Evolutionary conservation across 352 stramenopile species (phyloP), one percentile per base, ranked within the genome.

Genomic region (Saprolegnia parasitica): DNA sequence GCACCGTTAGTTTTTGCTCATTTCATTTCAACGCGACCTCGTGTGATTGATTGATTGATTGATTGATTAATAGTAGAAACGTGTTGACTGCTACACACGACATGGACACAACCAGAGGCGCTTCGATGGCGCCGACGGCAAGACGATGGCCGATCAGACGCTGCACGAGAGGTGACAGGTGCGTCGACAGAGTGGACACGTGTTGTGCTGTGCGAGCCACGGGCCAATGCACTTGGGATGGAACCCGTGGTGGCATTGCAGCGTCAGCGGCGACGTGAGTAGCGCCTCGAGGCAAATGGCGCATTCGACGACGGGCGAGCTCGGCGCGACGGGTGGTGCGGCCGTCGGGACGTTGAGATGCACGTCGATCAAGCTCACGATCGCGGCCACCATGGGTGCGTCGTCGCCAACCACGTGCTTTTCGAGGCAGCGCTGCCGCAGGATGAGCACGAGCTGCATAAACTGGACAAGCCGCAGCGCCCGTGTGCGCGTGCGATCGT

Each of bases 361-460:
- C 47, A 55, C 24, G 24, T 55, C 47, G 24, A 55, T 55, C 47
- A 55, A 55, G 47, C 24, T 29, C n/a, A 55, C 24, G n/a, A 55
- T 29, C n/a, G 47, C 47, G 2, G 24, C 2, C 5, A 55, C 5
- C 24, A 29, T 55, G n/a, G 47, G 47, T 5, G 24, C n/a, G 24
- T 55, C n/a, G n/a, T 55, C 47, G n/a, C 24, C 47, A 55, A 5
- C 47, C 47, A 55, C 47, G n/a, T 23, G 47, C 24, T 29, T 55
- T 55, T 35, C 29, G 5, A 55, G 24, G 24, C n/a, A 23, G n/a
- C 47, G 47, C n/a, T 29, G 47, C 2, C 47, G 47, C n/a, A 55
- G 5, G 24, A 55, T 23, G n/a, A 55, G 24, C 24, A 55, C 47
- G 24, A 55, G 24, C 5, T 55, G 47, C 24, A 55, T 2, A 29